Percentiles rank a stretch among this genome's conserved stretches.
phyloP scores from a whole-genome alignment of 2,329 filamentous ascomycete genomes.

The Pseudocercospora fuligena region DNA sequence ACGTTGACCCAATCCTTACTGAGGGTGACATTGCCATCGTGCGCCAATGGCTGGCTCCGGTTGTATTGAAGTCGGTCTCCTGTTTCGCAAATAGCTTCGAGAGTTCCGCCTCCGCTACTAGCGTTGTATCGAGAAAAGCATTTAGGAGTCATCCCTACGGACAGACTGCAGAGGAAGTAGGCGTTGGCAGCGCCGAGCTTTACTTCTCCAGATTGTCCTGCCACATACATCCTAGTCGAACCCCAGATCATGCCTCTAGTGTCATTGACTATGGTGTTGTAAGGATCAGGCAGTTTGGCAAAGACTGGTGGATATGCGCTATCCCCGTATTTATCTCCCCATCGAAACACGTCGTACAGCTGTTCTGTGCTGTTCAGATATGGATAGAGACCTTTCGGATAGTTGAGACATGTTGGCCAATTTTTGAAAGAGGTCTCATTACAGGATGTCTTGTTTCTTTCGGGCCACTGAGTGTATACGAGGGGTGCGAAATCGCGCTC shows the following conservation, averaged over 20 bases:
- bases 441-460: neutral
- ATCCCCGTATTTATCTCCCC: constrained; percentile 58
- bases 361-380: constrained; percentile 27
- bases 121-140: constrained; percentile 66
- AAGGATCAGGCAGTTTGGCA: constrained; percentile 59
- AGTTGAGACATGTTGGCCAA: constrained; percentile 18
- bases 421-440: constrained; percentile 11
- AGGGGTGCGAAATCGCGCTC: constrained; percentile 65
- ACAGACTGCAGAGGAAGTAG: constrained; percentile 71
- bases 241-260: constrained; percentile 43
- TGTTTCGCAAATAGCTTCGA: neutral
- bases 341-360: constrained; percentile 73
- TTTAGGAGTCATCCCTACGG: constrained; percentile 64
- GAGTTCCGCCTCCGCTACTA: constrained; percentile 54
- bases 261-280: constrained; percentile 69
- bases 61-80: constrained; percentile 63
- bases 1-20: constrained; percentile 51
- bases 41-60: constrained; percentile 58
- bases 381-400: constrained; percentile 9
- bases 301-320: constrained; percentile 46
- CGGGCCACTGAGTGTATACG: constrained; percentile 64
- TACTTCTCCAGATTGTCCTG: constrained; percentile 55
- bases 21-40: constrained; percentile 52
- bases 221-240: constrained; percentile 66
- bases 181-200: constrained; percentile 4